Base-by-base conservation (phyloP, 495 filamentous ascomycete genomes). In the Lepidopterella palustris region DNA sequence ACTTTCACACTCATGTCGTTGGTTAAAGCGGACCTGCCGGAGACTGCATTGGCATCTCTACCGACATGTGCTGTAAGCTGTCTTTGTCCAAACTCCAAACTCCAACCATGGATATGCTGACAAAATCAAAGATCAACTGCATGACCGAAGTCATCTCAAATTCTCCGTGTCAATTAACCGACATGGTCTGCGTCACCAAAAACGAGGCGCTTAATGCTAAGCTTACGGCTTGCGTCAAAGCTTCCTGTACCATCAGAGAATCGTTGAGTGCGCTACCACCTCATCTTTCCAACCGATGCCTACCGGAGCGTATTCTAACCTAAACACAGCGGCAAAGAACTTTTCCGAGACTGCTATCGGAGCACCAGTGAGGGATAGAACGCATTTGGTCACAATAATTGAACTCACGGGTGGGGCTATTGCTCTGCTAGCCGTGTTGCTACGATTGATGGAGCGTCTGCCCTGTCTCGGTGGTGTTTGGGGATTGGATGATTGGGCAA, bases 401-500 rank as follows among this genome's bases (percentile, higher is more conserved):
- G 55, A 39, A 0, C 15, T 66, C 0, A 55, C 53, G 9, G 48
- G 40, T 13, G 63, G 59, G 23, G 55, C 42, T 6, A 15, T 62
- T 11, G 55, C 59, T 13, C 9, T 62, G 5, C 8, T 66, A 13
- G 31, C 49, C 6, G 59, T 66, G 25, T 42, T 58, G 13, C 35
- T 62, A 5, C 54, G 63, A 23, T 35, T 61, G 9, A 18, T 58
- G 13, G 63, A 59, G 3, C 54, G 59, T 25, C 13, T 58, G 15
- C 59, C 59, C n/a, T 54, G 54, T 5, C 51, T 27, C 24, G 63
- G 63, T 18, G 63, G 63, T 54, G 50, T 23, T 20, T 66, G 47
- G 48, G 63, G 63, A 4, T 24, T 24, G 28, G 63, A 66, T 52
- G 63, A 66, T 29, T 66, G 63, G 59, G 55, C 42, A 4, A 66